Percentiles rank a stretch among this genome's conserved stretches.
These are phyloP conservation scores for Daldinia vernicosa DNA, from an alignment of 495 filamentous ascomycete species.

Conservation along the genomic window DNA sequence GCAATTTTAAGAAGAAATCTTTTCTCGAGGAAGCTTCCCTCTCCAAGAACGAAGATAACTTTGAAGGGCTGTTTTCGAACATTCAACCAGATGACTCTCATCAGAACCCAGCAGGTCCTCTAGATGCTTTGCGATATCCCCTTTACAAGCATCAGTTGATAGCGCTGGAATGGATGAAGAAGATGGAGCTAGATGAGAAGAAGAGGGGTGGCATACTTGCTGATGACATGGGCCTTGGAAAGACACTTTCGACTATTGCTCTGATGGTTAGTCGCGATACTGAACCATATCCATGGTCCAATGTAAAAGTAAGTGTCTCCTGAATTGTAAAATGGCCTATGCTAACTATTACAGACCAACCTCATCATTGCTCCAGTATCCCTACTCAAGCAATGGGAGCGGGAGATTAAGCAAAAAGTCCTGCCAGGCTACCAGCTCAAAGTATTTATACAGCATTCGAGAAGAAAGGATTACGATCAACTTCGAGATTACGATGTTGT, in stretches of 20 bases:
- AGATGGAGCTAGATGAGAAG: constrained; percentile 70
- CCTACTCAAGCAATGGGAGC: constrained; percentile 81
- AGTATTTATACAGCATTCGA: constrained; percentile 71
- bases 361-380: constrained; percentile 89
- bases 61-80: not conserved
- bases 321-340: constrained; percentile 72
- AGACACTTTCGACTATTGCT: constrained; percentile 22
- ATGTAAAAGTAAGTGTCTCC: constrained; percentile 91
- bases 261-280: constrained; percentile 13
- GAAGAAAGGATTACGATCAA: constrained; percentile 48
- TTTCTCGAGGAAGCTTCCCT: not conserved
- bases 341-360: constrained; percentile 68
- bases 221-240: constrained; percentile 42
- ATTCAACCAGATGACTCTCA: not conserved
- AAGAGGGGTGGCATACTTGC: constrained; percentile 84
- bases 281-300: constrained; percentile 68
- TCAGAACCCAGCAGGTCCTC: not conserved
- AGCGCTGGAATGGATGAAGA: constrained; percentile 79
- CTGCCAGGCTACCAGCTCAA: constrained; percentile 72
- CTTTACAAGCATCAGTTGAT: constrained; percentile 83
- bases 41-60: not conserved
- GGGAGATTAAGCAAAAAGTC: constrained; percentile 71
- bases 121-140: constrained; percentile 27
- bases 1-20: not conserved
- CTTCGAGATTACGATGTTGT: constrained; percentile 82